Evolutionary conservation across 78 protist genomes (phyloP).

Genomic region (Anaeramoeba flamelloides): DNA sequence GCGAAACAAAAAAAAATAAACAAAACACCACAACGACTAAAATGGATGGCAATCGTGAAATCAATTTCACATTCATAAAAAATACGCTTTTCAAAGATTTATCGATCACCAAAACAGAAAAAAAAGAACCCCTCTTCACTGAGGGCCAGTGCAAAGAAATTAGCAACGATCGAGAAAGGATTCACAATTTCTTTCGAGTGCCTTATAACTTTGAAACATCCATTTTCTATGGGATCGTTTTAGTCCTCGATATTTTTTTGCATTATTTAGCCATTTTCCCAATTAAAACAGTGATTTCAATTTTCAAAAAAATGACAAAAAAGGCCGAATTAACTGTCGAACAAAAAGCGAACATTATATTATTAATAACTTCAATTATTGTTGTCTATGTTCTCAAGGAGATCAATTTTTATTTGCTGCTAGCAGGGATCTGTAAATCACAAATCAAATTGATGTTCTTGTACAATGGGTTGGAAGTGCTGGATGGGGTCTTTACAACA

Average conservation of each 20-base stretch:
- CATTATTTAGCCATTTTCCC: background rate
- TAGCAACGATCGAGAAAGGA: too few relatives aligned
- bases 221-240: background rate
- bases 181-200: too few relatives aligned
- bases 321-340: background rate
- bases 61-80: too few relatives aligned
- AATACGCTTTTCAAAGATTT: too few relatives aligned
- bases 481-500: background rate
- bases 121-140: too few relatives aligned
- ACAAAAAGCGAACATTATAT: background rate
- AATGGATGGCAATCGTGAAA: too few relatives aligned
- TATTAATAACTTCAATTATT: background rate
- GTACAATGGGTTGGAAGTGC: background rate
- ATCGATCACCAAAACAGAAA: too few relatives aligned
- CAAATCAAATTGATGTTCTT: background rate
- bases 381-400: background rate
- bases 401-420: background rate
- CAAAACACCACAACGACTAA: too few relatives aligned
- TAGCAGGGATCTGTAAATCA: background rate
- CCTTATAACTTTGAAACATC: background rate
- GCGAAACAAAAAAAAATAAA: too few relatives aligned
- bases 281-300: background rate
- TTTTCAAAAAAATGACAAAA: background rate
- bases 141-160: too few relatives aligned
- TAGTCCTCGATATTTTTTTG: background rate